Evolutionary conservation across 306 rosid species (phyloP).

Genomic region (Boehmeria nivea): DNA sequence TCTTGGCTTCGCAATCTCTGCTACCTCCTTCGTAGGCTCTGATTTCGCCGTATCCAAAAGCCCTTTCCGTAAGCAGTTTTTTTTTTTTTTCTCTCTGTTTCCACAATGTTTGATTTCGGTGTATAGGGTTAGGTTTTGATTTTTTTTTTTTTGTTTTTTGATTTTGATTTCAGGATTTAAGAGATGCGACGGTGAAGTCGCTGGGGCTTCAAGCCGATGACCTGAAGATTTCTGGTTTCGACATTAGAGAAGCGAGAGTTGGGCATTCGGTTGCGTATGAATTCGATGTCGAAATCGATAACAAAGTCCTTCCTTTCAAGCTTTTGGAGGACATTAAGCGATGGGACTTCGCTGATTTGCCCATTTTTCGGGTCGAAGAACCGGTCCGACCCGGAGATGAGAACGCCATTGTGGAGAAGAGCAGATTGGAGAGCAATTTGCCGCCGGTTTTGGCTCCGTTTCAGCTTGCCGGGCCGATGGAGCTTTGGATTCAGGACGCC

Average conservation of each 20-base stretch:
- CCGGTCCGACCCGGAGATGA: slow-evolving; percentile 24
- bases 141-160: not conserved
- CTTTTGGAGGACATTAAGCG: slow-evolving; percentile 71
- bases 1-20: slow-evolving; percentile 6
- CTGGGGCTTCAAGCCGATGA: slow-evolving; percentile 64
- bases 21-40: slow-evolving; percentile 20
- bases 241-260: slow-evolving; percentile 67
- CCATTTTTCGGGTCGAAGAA: slow-evolving; percentile 59
- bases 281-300: slow-evolving; percentile 74
- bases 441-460: slow-evolving; percentile 94
- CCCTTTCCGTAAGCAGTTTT: slow-evolving; percentile 46
- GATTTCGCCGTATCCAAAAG: slow-evolving; percentile 47
- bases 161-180: slow-evolving; percentile 56
- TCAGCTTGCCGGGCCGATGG: slow-evolving; percentile 96
- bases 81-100: no score
- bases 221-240: slow-evolving; percentile 62
- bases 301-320: slow-evolving; percentile 67
- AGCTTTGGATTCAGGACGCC: slow-evolving; percentile 93
- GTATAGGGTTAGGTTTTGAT: not conserved
- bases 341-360: slow-evolving; percentile 89
- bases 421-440: slow-evolving; percentile 21
- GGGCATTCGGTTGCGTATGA: slow-evolving; percentile 85
- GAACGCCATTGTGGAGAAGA: slow-evolving; percentile 41
- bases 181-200: slow-evolving; percentile 70
- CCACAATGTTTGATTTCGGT: not conserved